Evolutionary conservation across 176 grass and related monocot species (phyloP).

Genomic region (Juncus effusus): DNA sequence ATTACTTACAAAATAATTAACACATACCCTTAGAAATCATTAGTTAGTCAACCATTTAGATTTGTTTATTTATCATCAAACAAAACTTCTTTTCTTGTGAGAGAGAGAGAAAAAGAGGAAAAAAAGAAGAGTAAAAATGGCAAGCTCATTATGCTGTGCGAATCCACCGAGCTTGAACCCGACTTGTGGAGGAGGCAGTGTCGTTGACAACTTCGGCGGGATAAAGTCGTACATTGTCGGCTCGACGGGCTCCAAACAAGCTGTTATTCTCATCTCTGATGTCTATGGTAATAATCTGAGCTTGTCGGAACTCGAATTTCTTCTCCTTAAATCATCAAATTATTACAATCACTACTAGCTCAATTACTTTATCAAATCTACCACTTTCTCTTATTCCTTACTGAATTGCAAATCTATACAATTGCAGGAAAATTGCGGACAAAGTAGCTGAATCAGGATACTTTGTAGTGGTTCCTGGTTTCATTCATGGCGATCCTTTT

Average conservation of each 20-base stretch:
- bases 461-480: slow-evolving; percentile 71
- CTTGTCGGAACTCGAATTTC: no score
- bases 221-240: slow-evolving; percentile 59
- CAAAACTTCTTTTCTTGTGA: no score
- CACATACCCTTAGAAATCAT: no score
- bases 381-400: background rate
- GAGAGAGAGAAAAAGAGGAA: no score
- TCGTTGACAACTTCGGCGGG: slow-evolving; percentile 65
- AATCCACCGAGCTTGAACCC: slow-evolving; percentile 44
- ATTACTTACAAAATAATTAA: no score
- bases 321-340: no score
- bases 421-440: slow-evolving; percentile 70
- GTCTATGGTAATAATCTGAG: slow-evolving; percentile 42
- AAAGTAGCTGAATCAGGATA: slow-evolving; percentile 53
- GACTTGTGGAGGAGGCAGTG: slow-evolving; percentile 44
- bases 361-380: background rate
- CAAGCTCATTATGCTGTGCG: slow-evolving; percentile 67
- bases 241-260: slow-evolving; percentile 32
- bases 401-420: background rate
- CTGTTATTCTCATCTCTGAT: slow-evolving; percentile 65
- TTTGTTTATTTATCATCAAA: no score
- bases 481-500: slow-evolving; percentile 55
- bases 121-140: slow-evolving; percentile 29
- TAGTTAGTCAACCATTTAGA: no score
- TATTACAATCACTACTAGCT: no score